Percentiles rank a stretch among this genome's conserved stretches.
Conservation (phyloP, 2,329 filamentous ascomycete species). For the Aspergillus sergii region DNA sequence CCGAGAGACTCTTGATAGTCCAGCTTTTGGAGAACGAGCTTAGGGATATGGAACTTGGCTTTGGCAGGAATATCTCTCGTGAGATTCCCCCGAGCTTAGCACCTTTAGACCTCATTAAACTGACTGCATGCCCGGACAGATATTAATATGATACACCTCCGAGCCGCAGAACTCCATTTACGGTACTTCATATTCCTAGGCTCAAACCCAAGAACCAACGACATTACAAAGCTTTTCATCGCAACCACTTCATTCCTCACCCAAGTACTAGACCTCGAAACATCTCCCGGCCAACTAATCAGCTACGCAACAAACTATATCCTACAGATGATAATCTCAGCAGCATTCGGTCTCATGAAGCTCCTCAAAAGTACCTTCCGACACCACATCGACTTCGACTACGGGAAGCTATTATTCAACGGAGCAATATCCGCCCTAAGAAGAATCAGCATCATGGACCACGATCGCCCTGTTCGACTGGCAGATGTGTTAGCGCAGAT, state of each 20-base stretch:
- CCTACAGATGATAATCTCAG: constrained; percentile 66
- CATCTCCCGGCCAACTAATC: constrained; percentile 49
- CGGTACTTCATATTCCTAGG: constrained; percentile 51
- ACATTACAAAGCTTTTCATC: constrained; percentile 47
- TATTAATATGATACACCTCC: constrained; percentile 51
- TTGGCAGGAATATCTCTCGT: constrained; percentile 41
- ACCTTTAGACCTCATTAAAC: no score
- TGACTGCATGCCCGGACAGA: constrained; percentile 25
- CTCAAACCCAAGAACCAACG: constrained; percentile 45
- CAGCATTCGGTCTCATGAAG: constrained; percentile 65
- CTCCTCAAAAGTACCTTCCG: constrained; percentile 65
- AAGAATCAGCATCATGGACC: constrained; percentile 61
- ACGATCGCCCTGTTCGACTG: constrained; percentile 64
- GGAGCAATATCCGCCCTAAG: constrained; percentile 60
- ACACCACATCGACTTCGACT: constrained; percentile 55
- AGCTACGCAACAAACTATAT: constrained; percentile 62
- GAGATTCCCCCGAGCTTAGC: background rate
- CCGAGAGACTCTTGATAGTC: constrained; percentile 46
- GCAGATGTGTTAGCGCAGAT: constrained; percentile 67
- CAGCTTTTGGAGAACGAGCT: constrained; percentile 49
- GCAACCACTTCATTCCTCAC: constrained; percentile 51
- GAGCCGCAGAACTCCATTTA: constrained; percentile 49
- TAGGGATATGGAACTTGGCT: constrained; percentile 56
- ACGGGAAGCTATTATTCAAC: constrained; percentile 59
- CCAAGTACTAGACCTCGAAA: constrained; percentile 46